A percentile compares a stretch with the other conserved stretches of the same genome.
Evolutionary conservation across 352 stramenopile genomes (phyloP).

Genomic region (Globisporangium spinosum): DNA sequence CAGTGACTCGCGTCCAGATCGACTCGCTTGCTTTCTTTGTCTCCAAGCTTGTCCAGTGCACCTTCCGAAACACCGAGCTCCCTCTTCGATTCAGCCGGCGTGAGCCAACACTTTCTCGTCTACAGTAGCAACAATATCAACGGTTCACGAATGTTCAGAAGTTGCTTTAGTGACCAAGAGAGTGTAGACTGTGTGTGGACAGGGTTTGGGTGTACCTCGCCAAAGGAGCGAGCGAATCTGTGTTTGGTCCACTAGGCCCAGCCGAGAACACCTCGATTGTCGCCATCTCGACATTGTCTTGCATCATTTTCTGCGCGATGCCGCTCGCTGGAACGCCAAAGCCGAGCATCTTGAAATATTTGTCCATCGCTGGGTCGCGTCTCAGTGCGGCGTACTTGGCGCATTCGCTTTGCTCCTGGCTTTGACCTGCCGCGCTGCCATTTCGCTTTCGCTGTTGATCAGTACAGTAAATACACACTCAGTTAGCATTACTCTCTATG

Average conservation of each 20-base stretch:
- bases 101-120: conserved; percentile 10
- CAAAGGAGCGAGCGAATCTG: background rate
- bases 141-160: background rate
- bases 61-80: conserved; percentile 61
- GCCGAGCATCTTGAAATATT: conserved; percentile 85
- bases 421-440: conserved; percentile 8
- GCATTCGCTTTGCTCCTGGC: conserved; percentile 28
- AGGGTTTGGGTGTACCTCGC: background rate
- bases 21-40: conserved; percentile 48
- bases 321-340: conserved; percentile 67
- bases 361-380: conserved; percentile 61
- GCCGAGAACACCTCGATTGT: conserved; percentile 59
- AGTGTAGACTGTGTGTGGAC: background rate
- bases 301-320: conserved; percentile 77
- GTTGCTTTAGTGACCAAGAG: background rate
- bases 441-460: conserved; percentile 34
- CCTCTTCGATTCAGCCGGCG: conserved; percentile 29
- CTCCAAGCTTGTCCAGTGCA: conserved; percentile 79
- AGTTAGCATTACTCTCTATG: background rate
- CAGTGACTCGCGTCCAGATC: conserved; percentile 71
- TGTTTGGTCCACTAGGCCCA: conserved; percentile 31
- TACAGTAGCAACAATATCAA: background rate
- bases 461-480: background rate
- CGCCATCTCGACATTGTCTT: conserved; percentile 61
- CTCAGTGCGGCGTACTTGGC: conserved; percentile 52